Evolutionary conservation across 2,329 filamentous ascomycete genomes (phyloP), one percentile per base, ranked within the genome.

Genomic region (Trichoderma atrobrunneum): DNA sequence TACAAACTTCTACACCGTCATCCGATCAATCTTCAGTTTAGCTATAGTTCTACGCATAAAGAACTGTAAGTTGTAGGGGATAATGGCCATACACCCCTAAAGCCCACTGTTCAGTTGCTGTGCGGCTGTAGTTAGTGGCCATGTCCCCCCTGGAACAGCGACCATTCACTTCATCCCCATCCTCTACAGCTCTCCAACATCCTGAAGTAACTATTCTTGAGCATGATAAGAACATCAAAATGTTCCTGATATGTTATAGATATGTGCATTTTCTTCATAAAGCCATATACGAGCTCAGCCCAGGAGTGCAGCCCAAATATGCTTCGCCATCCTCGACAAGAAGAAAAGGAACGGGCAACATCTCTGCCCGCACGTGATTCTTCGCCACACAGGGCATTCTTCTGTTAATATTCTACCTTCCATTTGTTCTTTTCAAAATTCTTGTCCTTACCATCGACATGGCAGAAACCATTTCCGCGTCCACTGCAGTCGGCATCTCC

Each of bases 281-380:
- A 3, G 6, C 54, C 12, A n/a, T 21, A 36, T 5, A 43, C 18
- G 7, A 21, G 7, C 24, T 24, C 21, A 43, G 2, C 24, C 28
- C 7, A 30, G 10, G 32, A 28, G 24, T 67, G 64, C 54, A 59
- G 24, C 14, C 34, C 18, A 30, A 16, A 43, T 43, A 59, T 43
- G 18, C 11, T 43, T 57, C 51, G 11, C 18, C 51, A 54, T 59
- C 64, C 54, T 67, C 64, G 51, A 67, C 34, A 6, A 43, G 7
- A 12, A 16, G 32, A 51, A 57, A 24, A 39, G 34, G 7, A 34
- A 12, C 24, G 0, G 34, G 34, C 24, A 67, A n/a, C 24, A 24
- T 30, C 36, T 18, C 51, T 59, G 32, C 64, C 48, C 64, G 18
- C 64, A 67, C 64, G 64, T 67, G 64, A 67, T 67, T 59, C 16